phyloP scores from a whole-genome alignment of 805 yeast genomes.

The Yamadazyma paraphyllophila region DNA sequence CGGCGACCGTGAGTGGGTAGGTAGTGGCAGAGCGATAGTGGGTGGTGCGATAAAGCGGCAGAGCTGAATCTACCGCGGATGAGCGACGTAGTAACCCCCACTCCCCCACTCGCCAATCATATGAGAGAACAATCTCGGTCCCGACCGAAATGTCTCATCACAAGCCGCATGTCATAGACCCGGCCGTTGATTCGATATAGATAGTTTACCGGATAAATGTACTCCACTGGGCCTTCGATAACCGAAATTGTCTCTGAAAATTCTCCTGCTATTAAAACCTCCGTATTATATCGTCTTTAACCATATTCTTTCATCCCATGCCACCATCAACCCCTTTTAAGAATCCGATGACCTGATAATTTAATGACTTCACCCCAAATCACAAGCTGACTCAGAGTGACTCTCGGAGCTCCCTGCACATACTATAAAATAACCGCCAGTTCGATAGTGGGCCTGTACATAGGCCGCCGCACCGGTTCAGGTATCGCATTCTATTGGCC shows the following conservation, averaged over 20 bases:
- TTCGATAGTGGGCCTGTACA: background rate
- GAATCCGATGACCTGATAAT: too few relatives aligned
- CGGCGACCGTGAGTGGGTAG: too few relatives aligned
- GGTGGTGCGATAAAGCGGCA: background rate
- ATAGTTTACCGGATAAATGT: background rate
- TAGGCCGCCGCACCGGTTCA: constrained; percentile 7
- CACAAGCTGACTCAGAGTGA: background rate
- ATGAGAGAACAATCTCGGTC: background rate
- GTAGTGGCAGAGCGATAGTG: too few relatives aligned
- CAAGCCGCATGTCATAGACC: background rate
- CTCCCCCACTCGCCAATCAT: background rate
- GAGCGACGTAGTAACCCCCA: background rate
- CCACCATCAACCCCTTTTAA: background rate
- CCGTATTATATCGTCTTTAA: too few relatives aligned
- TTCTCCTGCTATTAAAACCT: background rate
- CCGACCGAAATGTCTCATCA: background rate
- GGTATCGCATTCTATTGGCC: constrained; percentile 11
- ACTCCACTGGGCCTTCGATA: background rate
- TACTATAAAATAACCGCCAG: background rate
- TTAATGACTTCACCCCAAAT: background rate
- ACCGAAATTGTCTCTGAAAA: background rate
- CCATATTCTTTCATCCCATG: background rate
- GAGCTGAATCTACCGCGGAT: background rate
- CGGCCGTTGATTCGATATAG: constrained; percentile 6
- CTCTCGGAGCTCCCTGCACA: background rate